Evolutionary conservation across 2,329 filamentous ascomycete genomes (phyloP), one percentile per base, ranked within the genome.

Genomic region (Pseudogymnoascus verrucosus): DNA sequence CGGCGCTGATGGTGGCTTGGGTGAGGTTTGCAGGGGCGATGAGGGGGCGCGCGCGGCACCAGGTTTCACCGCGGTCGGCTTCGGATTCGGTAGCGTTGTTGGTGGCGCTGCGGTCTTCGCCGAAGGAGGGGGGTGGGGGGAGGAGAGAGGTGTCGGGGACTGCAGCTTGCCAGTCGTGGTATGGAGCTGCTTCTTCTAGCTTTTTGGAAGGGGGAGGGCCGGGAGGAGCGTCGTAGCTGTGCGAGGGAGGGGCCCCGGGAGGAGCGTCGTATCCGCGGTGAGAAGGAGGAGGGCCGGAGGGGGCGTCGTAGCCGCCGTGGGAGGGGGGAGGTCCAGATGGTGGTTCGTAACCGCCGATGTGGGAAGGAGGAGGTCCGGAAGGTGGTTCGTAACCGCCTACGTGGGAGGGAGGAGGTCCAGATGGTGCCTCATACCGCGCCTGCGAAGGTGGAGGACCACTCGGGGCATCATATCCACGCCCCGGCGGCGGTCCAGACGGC

Each of bases 111-210:
- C 74, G 76, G 65, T 89, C 84, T 70, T 85, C 85, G 60, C 84
- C 84, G 62, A 91, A 81, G 31, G 83, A 82, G 0, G 89, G 89
- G 0, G 89, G 89, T 0, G 89, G 89, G 1, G 89, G 89, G 47
- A 92, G 84, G 8, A 89, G 80, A 0, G 88, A 80, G 1, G 85
- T 91, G 73, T 92, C 89, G 0, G 89, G 88, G 1, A 91, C 87
- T 2, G 86, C 83, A 5, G 82, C 71, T 68, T 86, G 80, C 89
- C 89, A 92, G 75, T 89, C 85, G 72, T 91, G 88, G 68, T 85
- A 73, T 63, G 70, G 69, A 40, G 65, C 64, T 39, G 31, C 36
- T 19, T 60, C 57, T 23, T 37, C 8, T 3, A 12, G 57, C n/a
- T 23, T 60, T 6, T 59, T 26, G 7, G 67, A 34, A 2, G 72